These are phyloP conservation scores for Phlyctochytrium arcticum DNA, from an alignment of 192 early-diverging fungal genomes.

Conservation along the genomic window DNA sequence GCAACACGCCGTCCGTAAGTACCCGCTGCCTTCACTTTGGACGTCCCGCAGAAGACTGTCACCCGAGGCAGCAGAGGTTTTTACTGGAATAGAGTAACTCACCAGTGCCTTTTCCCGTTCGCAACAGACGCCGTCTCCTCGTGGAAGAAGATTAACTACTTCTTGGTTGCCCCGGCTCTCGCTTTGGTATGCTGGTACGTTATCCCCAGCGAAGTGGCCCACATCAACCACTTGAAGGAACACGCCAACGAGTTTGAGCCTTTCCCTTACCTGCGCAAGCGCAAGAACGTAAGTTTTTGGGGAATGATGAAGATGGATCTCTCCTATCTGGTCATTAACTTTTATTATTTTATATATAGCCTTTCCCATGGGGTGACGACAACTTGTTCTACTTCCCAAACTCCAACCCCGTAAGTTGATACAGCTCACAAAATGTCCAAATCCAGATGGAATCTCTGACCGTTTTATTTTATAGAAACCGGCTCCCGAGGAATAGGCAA, in stretches of 20 bases:
- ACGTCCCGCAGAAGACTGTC: not conserved
- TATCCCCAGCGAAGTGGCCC: conserved; percentile 40
- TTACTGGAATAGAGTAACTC: not conserved
- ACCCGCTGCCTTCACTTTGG: not conserved
- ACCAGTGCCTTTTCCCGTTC: not conserved
- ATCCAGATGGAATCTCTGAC: too few species aligned
- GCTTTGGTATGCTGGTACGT: conserved; percentile 25
- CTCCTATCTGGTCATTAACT: not conserved
- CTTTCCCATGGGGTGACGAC: conserved; percentile 50
- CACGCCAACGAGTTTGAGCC: conserved; percentile 42
- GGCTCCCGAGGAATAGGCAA: too few species aligned
- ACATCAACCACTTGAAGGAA: conserved; percentile 45
- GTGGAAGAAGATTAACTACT: conserved; percentile 43
- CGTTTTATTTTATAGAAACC: too few species aligned
- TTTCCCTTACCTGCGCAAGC: conserved; percentile 47
- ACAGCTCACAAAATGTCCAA: too few species aligned
- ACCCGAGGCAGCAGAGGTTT: too few species aligned
- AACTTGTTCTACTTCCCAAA: conserved; percentile 47
- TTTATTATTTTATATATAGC: conserved; percentile 16
- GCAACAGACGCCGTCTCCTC: conserved; percentile 32
- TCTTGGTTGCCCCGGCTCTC: conserved; percentile 44
- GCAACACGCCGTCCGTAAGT: conserved; percentile 27
- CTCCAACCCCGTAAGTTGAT: conserved; percentile 29
- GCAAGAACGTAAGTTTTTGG: conserved; percentile 37
- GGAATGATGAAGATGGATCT: not conserved